These are phyloP conservation scores for Alectoria sarmentosa DNA, from an alignment of 495 filamentous ascomycete species.

Conservation along the genomic window DNA sequence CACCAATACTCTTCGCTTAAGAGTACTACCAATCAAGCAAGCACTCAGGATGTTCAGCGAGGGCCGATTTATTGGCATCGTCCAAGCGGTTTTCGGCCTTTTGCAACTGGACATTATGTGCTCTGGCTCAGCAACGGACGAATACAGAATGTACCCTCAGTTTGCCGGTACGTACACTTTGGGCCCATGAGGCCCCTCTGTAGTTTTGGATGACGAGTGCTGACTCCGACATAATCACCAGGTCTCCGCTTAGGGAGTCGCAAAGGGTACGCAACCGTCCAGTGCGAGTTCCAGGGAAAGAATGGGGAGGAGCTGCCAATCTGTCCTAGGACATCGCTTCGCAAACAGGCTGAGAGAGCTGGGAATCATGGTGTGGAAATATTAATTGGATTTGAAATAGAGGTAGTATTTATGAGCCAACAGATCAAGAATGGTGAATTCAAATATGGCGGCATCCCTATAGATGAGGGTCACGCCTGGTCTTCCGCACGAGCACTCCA, in stretches of 20 bases:
- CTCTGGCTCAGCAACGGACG: conserved; percentile 42
- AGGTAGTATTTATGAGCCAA: conserved; percentile 61
- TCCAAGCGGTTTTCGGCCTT: conserved; percentile 47
- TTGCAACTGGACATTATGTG: conserved; percentile 50
- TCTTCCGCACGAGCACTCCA: conserved; percentile 50
- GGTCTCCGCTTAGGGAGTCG: conserved; percentile 50
- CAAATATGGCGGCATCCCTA: conserved; percentile 23
- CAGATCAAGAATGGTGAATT: conserved; percentile 21
- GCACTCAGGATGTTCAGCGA: conserved; percentile 52
- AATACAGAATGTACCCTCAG: conserved; percentile 55
- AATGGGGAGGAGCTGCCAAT: conserved; percentile 32
- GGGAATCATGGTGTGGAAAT: conserved; percentile 42
- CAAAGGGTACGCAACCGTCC: conserved; percentile 50
- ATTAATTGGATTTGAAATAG: conserved; percentile 73
- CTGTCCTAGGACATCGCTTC: conserved; percentile 55
- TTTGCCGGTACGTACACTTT: conserved; percentile 31
- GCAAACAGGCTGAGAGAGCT: conserved; percentile 43
- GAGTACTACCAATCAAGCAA: conserved; percentile 60
- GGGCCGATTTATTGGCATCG: conserved; percentile 48
- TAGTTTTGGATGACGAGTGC: not conserved
- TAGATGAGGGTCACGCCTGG: conserved; percentile 50
- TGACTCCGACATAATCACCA: not conserved
- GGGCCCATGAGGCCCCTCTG: not conserved
- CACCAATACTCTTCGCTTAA: conserved; percentile 59
- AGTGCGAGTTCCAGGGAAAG: conserved; percentile 50